These are phyloP conservation scores for Aspergillus carbonarius DNA, from an alignment of 2,329 filamentous ascomycete genomes.

Conservation along the genomic window DNA sequence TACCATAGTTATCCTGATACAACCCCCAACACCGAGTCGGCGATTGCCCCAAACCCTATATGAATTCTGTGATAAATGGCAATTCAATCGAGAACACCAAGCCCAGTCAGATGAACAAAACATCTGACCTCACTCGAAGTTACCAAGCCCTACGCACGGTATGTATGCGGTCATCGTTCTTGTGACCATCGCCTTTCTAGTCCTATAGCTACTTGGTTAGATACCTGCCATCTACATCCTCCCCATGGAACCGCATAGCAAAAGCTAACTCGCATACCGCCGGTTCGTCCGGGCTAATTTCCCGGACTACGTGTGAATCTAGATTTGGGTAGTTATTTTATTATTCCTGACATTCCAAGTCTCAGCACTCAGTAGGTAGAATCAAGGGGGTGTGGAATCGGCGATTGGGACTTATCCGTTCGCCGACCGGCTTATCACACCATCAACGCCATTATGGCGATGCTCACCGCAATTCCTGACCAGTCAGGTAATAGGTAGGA, in stretches of 20 bases:
- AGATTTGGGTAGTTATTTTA: too few species aligned
- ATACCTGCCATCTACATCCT: too few species aligned
- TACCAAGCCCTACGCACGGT: too few species aligned
- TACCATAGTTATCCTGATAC: too few species aligned
- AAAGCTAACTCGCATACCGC: too few species aligned
- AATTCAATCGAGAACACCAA: background rate
- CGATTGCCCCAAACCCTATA: background rate
- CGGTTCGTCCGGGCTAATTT: background rate
- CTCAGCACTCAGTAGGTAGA: background rate
- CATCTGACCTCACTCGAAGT: background rate
- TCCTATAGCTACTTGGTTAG: too few species aligned
- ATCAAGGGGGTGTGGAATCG: background rate
- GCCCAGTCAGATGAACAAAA: background rate
- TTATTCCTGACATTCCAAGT: background rate
- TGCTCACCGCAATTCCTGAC: constrained; percentile 1
- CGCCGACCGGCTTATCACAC: constrained; percentile 3
- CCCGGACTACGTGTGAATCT: background rate
- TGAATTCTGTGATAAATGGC: background rate
- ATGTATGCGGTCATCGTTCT: background rate
- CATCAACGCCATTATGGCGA: constrained; percentile 5
- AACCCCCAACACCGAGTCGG: background rate
- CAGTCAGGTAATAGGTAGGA: background rate
- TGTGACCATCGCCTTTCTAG: background rate
- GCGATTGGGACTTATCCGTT: background rate
- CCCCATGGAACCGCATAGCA: too few species aligned